These are phyloP conservation scores for Aristolochia californica DNA, from an alignment of 164 flowering plant genomes.

Conservation along the genomic window DNA sequence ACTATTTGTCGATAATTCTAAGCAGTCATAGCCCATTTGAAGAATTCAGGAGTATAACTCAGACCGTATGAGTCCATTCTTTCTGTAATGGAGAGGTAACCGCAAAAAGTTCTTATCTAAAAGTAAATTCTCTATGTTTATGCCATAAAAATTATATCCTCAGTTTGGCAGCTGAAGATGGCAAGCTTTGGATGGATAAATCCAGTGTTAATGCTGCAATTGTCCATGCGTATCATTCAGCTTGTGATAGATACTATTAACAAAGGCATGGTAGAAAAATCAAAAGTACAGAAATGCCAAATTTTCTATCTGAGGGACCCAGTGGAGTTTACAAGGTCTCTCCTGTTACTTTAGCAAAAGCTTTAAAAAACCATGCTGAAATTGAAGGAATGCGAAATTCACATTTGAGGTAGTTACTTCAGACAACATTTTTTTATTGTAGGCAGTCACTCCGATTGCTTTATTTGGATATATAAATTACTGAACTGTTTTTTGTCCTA, in stretches of 20 bases:
- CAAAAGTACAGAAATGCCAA: slow-evolving; percentile 19
- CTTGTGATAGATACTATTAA: slow-evolving; percentile 35
- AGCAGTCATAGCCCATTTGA: slow-evolving; percentile 75
- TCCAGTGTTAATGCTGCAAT: slow-evolving; percentile 82
- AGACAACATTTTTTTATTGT: no score
- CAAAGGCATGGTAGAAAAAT: slow-evolving; percentile 14
- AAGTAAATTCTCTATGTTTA: no score
- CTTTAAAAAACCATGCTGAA: slow-evolving; percentile 78
- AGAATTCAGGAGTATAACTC: slow-evolving; percentile 57
- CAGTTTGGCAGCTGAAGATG: slow-evolving; percentile 66
- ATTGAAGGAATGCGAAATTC: slow-evolving; percentile 76
- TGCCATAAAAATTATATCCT: slow-evolving; percentile 2
- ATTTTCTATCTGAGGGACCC: slow-evolving; percentile 29
- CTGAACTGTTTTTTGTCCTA: no score
- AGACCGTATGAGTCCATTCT: slow-evolving; percentile 70
- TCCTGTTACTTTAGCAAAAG: slow-evolving; percentile 67
- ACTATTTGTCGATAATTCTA: slow-evolving; percentile 57
- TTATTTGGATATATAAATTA: no score
- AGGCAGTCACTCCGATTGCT: no score
- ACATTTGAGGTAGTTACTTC: slow-evolving; percentile 58
- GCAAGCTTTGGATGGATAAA: slow-evolving; percentile 71
- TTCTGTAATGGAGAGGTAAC: slow-evolving; percentile 64
- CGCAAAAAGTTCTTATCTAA: not conserved
- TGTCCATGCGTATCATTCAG: slow-evolving; percentile 47
- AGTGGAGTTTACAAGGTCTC: slow-evolving; percentile 43